phyloP scores from a whole-genome alignment of 371 early-diverging fungal genomes.

The Chytridium lagenaria region DNA sequence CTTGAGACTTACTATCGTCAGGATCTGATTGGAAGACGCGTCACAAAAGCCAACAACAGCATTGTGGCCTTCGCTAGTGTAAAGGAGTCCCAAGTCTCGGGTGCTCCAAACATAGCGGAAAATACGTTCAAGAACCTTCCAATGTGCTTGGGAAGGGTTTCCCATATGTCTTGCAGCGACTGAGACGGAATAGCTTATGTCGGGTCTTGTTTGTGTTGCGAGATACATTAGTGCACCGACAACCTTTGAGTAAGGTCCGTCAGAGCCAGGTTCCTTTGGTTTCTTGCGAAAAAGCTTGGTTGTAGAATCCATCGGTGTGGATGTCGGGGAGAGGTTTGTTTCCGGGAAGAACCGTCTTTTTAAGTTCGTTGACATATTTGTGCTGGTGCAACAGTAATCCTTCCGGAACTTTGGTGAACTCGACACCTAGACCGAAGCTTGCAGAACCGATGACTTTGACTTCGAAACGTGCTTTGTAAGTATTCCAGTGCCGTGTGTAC shows the following conservation, averaged over 20 bases:
- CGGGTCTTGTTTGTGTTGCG: too few species aligned
- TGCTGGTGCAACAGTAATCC: conserved; percentile 17
- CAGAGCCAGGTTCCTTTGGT: not conserved
- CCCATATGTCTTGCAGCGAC: too few species aligned
- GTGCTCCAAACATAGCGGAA: too few species aligned
- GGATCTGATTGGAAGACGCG: too few species aligned
- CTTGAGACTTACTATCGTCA: too few species aligned
- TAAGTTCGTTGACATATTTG: conserved; percentile 16
- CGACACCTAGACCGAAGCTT: conserved; percentile 27
- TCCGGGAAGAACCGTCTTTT: conserved; percentile 3
- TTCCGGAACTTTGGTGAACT: not conserved
- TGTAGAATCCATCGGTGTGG: conserved; percentile 11
- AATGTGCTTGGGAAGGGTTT: too few species aligned
- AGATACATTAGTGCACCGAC: too few species aligned
- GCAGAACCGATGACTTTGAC: conserved; percentile 15
- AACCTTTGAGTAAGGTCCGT: conserved; percentile 5
- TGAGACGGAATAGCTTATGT: too few species aligned
- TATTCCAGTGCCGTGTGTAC: conserved; percentile 3
- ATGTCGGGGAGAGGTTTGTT: not conserved
- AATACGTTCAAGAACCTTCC: too few species aligned
- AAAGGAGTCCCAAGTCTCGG: too few species aligned
- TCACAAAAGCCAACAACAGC: too few species aligned
- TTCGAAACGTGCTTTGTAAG: conserved; percentile 16
- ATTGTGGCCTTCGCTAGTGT: too few species aligned
- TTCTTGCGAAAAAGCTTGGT: not conserved